Conservation (phyloP, 306 rosid genomes). For the Lathyrus aphaca region DNA sequence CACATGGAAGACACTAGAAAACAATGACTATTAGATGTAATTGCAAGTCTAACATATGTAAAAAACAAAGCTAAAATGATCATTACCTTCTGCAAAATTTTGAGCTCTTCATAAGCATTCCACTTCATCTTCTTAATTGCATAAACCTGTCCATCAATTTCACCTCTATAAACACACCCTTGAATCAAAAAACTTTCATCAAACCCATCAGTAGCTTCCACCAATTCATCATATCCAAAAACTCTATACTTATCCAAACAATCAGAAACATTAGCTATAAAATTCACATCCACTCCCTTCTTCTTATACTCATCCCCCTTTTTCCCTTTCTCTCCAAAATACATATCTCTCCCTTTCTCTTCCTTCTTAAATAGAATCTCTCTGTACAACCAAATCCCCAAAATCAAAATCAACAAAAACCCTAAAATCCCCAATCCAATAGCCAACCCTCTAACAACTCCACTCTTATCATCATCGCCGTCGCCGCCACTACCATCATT, state of each 20-base stretch:
- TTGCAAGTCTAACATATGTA: neutral
- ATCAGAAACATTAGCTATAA: conserved; percentile 88
- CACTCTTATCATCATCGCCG: conserved; percentile 38
- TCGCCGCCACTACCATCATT: neutral
- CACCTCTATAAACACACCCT: conserved; percentile 81
- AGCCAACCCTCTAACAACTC: conserved; percentile 66
- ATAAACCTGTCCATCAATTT: conserved; percentile 57
- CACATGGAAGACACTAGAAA: neutral
- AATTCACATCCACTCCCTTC: conserved; percentile 55
- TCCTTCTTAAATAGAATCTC: conserved; percentile 49
- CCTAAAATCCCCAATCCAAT: conserved; percentile 71
- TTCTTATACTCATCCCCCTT: neutral
- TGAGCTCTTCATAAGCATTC: conserved; percentile 93
- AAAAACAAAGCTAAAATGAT: neutral
- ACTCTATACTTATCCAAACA: conserved; percentile 90
- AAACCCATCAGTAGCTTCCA: conserved; percentile 74
- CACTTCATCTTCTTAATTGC: conserved; percentile 98
- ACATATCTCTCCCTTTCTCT: conserved; percentile 16
- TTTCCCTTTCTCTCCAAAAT: conserved; percentile 32
- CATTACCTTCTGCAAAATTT: conserved; percentile 93
- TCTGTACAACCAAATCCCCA: conserved; percentile 56
- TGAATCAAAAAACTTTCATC: conserved; percentile 63
- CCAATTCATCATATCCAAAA: conserved; percentile 66
- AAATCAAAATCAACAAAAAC: conserved; percentile 56
- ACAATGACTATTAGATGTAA: neutral